phyloP scores from a whole-genome alignment of 2,329 filamentous ascomycete species.

The Trichothecium sympodiale region DNA sequence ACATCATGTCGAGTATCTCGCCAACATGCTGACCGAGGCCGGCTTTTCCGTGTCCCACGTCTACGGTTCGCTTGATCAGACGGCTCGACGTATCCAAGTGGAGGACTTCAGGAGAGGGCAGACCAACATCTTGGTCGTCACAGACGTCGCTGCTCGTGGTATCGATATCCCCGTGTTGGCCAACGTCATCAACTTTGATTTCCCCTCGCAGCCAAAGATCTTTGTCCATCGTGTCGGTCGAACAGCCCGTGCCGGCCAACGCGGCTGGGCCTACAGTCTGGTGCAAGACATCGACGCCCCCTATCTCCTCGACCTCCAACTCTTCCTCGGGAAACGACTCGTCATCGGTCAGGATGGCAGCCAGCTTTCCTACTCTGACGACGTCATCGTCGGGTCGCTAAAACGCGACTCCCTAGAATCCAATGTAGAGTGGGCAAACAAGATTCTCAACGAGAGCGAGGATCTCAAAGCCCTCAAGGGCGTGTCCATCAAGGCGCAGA shows the following conservation, averaged over 20 bases:
- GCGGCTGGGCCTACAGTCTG: constrained; percentile 91
- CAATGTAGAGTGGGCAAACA: constrained; percentile 73
- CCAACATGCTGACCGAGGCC: constrained; percentile 63
- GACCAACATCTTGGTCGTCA: constrained; percentile 87
- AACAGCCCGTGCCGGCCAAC: constrained; percentile 85
- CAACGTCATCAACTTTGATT: constrained; percentile 98
- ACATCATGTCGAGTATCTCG: constrained; percentile 92
- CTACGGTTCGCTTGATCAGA: constrained; percentile 91
- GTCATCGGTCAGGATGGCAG: constrained; percentile 59
- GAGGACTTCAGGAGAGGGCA: constrained; percentile 77
- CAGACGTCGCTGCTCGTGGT: constrained; percentile 90
- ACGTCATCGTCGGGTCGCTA: constrained; percentile 73
- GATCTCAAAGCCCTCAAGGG: constrained; percentile 61
- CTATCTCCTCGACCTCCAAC: constrained; percentile 85
- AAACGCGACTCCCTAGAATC: constrained; percentile 62
- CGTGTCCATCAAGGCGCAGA: constrained; percentile 82
- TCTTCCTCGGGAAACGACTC: constrained; percentile 82
- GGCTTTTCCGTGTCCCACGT: constrained; percentile 89
- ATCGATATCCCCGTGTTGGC: constrained; percentile 94
- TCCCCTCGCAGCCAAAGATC: constrained; percentile 91
- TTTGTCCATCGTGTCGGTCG: constrained; percentile 94
- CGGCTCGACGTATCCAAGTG: constrained; percentile 82
- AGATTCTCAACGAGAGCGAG: constrained; percentile 60
- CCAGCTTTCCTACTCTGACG: constrained; percentile 61
- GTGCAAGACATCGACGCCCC: constrained; percentile 80